phyloP scores from a whole-genome alignment of 208 protist species.

The Entamoeba dispar region DNA sequence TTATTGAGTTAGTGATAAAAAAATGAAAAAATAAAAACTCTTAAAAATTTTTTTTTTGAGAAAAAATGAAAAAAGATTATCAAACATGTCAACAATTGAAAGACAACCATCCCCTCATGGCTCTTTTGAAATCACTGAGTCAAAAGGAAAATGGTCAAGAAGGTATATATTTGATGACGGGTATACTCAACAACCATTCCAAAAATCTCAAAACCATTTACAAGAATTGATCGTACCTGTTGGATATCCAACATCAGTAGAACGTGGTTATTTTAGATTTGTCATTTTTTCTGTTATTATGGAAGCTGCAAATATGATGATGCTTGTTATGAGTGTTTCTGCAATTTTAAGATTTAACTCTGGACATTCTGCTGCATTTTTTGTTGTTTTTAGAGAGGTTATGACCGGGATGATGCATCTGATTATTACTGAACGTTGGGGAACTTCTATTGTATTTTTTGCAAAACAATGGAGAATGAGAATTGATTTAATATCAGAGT shows the following conservation, averaged over 20 bases:
- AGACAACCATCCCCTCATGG: not conserved
- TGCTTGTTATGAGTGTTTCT: not conserved
- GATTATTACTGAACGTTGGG: not conserved
- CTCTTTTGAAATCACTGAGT: not conserved
- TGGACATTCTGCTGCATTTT: not conserved
- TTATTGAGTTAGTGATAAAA: too few relatives aligned
- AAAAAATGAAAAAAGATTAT: too few relatives aligned
- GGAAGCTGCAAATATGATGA: not conserved
- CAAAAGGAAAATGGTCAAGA: not conserved
- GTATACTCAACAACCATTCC: not conserved
- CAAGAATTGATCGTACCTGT: not conserved
- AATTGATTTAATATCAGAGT: not conserved
- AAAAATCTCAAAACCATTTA: not conserved
- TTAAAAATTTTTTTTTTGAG: too few relatives aligned
- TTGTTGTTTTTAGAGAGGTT: not conserved
- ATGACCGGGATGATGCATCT: not conserved
- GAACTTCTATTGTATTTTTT: not conserved
- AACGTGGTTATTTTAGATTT: not conserved
- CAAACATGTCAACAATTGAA: not conserved
- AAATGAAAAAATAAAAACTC: too few relatives aligned
- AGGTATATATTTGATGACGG: not conserved
- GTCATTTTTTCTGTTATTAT: not conserved
- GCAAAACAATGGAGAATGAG: not conserved
- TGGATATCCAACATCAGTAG: not conserved
- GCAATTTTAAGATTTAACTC: not conserved